Percentiles rank a stretch among this genome's conserved stretches.
Evolutionary conservation across 306 rosid species (phyloP).

Genomic region (Elaeagnus macrophylla): DNA sequence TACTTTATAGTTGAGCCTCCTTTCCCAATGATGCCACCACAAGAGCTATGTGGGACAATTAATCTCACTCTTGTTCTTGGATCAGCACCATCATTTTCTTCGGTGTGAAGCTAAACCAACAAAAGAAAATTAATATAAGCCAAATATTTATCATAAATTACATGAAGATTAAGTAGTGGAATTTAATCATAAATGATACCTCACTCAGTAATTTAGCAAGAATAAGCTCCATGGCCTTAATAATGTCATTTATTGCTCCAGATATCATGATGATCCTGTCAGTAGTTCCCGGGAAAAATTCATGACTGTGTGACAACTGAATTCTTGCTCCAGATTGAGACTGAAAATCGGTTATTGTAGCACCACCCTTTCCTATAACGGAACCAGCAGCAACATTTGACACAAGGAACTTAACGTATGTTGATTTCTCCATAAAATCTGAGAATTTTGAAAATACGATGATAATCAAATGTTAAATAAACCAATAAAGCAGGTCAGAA

Average conservation of each 20-base stretch:
- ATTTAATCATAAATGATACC: constrained; percentile 40
- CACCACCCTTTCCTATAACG: constrained; percentile 99
- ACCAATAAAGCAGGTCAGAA: constrained; percentile 12
- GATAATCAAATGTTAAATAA: constrained; percentile 7
- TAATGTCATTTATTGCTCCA: constrained; percentile 65
- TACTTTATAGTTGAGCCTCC: constrained; percentile 98
- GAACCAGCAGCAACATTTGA: constrained; percentile 99
- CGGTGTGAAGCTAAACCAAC: constrained; percentile 55
- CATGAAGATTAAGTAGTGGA: constrained; percentile 12
- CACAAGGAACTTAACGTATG: constrained; percentile 86
- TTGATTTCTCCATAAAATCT: constrained; percentile 77
- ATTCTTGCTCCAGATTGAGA: constrained; percentile 98
- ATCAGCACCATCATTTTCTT: constrained; percentile 76
- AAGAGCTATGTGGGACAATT: constrained; percentile 88
- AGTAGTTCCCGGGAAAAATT: constrained; percentile 97
- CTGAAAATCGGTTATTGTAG: constrained; percentile 98
- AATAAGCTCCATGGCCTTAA: constrained; percentile 81
- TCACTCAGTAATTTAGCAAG: constrained; percentile 86
- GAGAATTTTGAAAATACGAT: constrained; percentile 24
- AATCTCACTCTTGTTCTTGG: constrained; percentile 84
- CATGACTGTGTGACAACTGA: constrained; percentile 90
- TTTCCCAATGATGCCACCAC: constrained; percentile 99
- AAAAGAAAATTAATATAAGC: constrained; percentile 19
- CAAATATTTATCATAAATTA: constrained; percentile 6
- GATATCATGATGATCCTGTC: constrained; percentile 97